Base-by-base conservation (phyloP, 192 early-diverging fungal genomes). In the Rhizoclosmatium sp. region DNA sequence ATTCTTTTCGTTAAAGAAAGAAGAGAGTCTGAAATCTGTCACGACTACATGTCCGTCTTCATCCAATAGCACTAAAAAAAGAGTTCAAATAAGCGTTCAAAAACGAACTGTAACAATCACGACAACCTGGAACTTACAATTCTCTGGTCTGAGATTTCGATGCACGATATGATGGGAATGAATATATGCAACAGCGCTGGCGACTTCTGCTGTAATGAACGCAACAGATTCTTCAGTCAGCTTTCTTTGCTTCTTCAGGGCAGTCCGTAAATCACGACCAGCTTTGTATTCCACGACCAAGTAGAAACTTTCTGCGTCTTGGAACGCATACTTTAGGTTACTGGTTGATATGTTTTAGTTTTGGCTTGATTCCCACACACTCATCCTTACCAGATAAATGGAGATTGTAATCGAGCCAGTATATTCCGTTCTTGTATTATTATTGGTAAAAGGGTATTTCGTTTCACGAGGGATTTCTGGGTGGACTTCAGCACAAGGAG, bases 351-450 rank as follows among this genome's bases (percentile, higher is more conserved):
- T 31, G 31, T 31, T 31, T 31, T 31, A 31, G 31, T 31, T 31
- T 31, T 31, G 31, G 31, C 31, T 31, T 31, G 31, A 0, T 31
- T 31, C 31, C 31, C 31, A 31, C 31, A 31, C 31, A 31, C 31
- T 31, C 31, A 31, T 31, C 31, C 31, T 10, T 4, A 80, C 78
- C 78, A 93, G 45, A 99, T 89, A 69, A 97, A 91, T 7, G 95
- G 89, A 78, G 94, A 94, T 51, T 95, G 89, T 39, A 96, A 88
- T 59, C 93, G 89, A 75, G 96, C 95, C 2, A 99, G 85, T 59
- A 99, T 78, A 14, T 92, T 89, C 47, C 97, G 92, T 83, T 99
- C 97, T 49, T 94, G 92, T 31, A 99, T 88, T 42, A 97, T 93
- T 78, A 97, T 94, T 42, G 93, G 87, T 2, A 96, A 88, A 0